Evolutionary conservation across 1,284 basidiomycete species (phyloP).

Genomic region (Ganoderma lucidum): DNA sequence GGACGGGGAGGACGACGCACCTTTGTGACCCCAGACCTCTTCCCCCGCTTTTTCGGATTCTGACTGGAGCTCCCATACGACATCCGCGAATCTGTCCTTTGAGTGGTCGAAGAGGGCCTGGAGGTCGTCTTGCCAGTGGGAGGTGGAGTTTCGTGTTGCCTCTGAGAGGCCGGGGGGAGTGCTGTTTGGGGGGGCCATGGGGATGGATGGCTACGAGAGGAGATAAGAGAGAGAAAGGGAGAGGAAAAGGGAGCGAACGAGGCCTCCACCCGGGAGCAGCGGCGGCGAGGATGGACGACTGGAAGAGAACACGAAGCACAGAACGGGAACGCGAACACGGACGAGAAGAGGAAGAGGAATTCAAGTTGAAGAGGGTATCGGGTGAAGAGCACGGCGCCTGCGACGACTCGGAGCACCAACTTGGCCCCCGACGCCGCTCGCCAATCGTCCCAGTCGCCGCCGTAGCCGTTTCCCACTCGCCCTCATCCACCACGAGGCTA

Average conservation of each 20-base stretch:
- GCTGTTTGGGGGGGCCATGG: constrained; percentile 36
- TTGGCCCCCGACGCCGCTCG: neutral
- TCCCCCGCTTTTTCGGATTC: constrained; percentile 57
- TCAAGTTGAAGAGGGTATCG: constrained; percentile 23
- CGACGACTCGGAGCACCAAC: constrained; percentile 1
- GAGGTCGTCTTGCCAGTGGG: constrained; percentile 81
- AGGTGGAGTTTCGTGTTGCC: constrained; percentile 68
- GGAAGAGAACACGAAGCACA: constrained; percentile 11
- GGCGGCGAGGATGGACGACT: constrained; percentile 4
- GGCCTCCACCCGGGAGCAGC: constrained; percentile 19
- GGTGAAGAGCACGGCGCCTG: constrained; percentile 11
- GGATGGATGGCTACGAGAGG: constrained; percentile 8
- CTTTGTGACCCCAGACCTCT: constrained; percentile 91
- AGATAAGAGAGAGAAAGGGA: constrained; percentile 19
- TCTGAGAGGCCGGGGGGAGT: constrained; percentile 66
- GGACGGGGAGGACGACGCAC: constrained; percentile 47
- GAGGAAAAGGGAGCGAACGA: constrained; percentile 17
- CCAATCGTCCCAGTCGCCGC: neutral
- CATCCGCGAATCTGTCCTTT: constrained; percentile 90
- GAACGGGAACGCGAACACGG: neutral
- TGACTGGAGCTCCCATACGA: constrained; percentile 82
- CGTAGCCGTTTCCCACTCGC: neutral
- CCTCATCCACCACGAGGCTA: constrained; percentile 13
- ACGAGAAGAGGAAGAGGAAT: constrained; percentile 15
- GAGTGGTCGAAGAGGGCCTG: constrained; percentile 79